Evolutionary conservation across 208 protist species (phyloP), one percentile per base, ranked within the genome.

Genomic region (Crithidia bombi): DNA sequence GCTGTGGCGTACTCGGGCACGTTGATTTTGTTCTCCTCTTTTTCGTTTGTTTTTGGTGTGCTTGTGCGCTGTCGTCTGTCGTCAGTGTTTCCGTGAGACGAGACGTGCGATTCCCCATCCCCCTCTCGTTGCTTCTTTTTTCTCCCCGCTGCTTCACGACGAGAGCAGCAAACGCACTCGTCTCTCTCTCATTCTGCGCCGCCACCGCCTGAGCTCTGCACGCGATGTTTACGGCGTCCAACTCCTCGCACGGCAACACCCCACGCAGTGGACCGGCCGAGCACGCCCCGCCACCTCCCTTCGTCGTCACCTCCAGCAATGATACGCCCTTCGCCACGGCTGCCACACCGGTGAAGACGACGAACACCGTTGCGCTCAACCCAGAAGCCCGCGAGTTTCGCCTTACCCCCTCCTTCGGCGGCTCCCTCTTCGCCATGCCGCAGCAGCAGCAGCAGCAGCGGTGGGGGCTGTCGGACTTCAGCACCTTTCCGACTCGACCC

Each of bases 351-450:
- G 50, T 23, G 64, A 59, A 50, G 52, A 2, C 50, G 30, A n/a
- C 64, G 6, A 9, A 7, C 19, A 30, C 50, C 14, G 49, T 21
- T 21, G 41, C 56, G 35, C 55, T 76, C 5, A 76, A 76, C 39
- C 70, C 70, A 5, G 70, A 76, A 4, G 70, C 70, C 1, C 61
- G 57, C 28, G 70, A 76, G 63, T 76, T 76, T 35, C 63, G 56
- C 63, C 1, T 76, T 3, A 46, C 62, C 4, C 47, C 70, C 0
- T 57, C 54, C 44, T 69, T 76, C 39, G 63, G 44, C 3, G 47
- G 71, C 23, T 30, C 66, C 3, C 59, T 81, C 23, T 81, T 75
- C 30, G 62, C 79, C 1, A 64, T 82, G 70, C 80, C 80, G 12
- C 47, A 30, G 25, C 47, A 52, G 25, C 47, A 52, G 52, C 52